phyloP scores from a whole-genome alignment of 2,329 filamentous ascomycete species.

The Sclerotiophoma versabilis region DNA sequence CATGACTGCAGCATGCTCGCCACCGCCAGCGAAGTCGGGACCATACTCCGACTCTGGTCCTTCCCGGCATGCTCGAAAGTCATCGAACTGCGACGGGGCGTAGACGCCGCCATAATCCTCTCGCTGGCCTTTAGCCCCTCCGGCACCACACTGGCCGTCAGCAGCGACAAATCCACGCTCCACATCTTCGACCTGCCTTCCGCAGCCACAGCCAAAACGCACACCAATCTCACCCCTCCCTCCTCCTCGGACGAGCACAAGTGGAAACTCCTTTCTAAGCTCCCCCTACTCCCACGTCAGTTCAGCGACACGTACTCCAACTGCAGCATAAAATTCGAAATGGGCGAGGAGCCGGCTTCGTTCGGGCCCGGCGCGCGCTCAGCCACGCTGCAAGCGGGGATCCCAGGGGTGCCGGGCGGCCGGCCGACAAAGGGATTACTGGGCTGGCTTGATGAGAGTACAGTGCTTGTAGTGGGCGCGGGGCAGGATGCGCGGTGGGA shows the following conservation, averaged over 20 bases:
- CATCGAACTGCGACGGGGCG: conserved; percentile 84
- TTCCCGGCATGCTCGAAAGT: conserved; percentile 81
- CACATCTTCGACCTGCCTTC: conserved; percentile 82
- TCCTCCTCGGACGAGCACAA: conserved; percentile 56
- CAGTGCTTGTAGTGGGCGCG: conserved; percentile 77
- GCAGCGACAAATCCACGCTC: conserved; percentile 94
- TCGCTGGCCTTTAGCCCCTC: conserved; percentile 87
- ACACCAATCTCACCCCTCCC: not conserved
- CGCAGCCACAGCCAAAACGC: conserved; percentile 49
- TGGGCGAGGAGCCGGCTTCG: conserved; percentile 71
- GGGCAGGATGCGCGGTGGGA: conserved; percentile 87
- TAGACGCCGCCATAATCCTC: conserved; percentile 87
- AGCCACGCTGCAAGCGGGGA: conserved; percentile 53
- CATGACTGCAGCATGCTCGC: conserved; percentile 81
- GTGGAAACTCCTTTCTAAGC: conserved; percentile 84
- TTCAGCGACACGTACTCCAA: conserved; percentile 93
- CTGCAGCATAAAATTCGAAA: conserved; percentile 79
- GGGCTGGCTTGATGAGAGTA: conserved; percentile 81
- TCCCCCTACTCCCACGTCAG: conserved; percentile 83
- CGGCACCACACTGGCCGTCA: conserved; percentile 82
- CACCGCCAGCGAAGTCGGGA: conserved; percentile 92
- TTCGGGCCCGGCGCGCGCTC: conserved; percentile 41
- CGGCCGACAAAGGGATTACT: conserved; percentile 81
- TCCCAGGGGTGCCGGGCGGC: conserved; percentile 61
- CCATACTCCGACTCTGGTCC: conserved; percentile 84